These are phyloP conservation scores for Leavenworthia alabamica DNA, from an alignment of 345 rosid species.

Conservation along the genomic window DNA sequence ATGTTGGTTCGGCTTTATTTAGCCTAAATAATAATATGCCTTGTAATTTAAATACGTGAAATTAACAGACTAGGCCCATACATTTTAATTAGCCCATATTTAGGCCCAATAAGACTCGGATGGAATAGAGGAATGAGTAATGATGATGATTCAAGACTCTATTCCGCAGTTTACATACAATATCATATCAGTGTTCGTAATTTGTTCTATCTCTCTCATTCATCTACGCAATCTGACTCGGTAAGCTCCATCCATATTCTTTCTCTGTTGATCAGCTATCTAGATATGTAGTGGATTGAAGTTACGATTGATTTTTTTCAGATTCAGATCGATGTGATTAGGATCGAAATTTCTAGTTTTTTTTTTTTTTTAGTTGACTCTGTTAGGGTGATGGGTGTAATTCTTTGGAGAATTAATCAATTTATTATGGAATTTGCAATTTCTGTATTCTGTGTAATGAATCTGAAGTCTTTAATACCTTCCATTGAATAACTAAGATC, in stretches of 20 bases:
- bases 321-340: conserved; percentile 10
- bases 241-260: conserved; percentile 10
- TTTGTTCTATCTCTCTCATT: conserved; percentile 7
- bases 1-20: fast-evolving
- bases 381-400: background rate
- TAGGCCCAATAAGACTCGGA: background rate
- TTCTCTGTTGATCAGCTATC: background rate
- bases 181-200: background rate
- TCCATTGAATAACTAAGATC: background rate
- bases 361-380: background rate
- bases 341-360: background rate
- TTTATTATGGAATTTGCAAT: background rate
- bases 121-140: background rate
- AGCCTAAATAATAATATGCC: conserved; percentile 1
- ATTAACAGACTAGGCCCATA: background rate
- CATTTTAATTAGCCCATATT: background rate
- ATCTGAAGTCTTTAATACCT: conserved; percentile 16
- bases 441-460: background rate
- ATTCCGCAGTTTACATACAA: background rate
- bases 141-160: background rate
- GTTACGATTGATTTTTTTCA: background rate
- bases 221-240: conserved; percentile 8
- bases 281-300: background rate
- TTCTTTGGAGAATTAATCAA: background rate
- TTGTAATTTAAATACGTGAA: background rate